A percentile compares a stretch with the other conserved stretches of the same genome.
phyloP scores from a whole-genome alignment of 78 protist genomes.

The Blattamonas nauphoetae region DNA sequence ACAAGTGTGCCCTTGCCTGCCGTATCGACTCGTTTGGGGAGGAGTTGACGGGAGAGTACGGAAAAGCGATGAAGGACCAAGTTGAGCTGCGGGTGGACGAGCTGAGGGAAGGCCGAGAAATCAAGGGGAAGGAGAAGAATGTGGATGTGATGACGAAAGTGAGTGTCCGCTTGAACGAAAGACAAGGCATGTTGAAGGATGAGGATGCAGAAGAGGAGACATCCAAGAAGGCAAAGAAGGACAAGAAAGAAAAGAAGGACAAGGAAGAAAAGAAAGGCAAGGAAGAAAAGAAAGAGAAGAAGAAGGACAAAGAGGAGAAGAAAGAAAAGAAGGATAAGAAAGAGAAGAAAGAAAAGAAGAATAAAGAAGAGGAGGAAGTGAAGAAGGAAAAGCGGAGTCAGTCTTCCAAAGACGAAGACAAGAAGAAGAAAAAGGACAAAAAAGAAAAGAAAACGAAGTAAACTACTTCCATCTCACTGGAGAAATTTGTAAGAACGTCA shows the following conservation, averaged over 20 bases:
- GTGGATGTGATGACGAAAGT: conserved; percentile 66
- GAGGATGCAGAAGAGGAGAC: background rate
- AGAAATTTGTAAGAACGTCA: background rate
- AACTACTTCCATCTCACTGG: too few relatives aligned
- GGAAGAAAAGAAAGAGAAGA: background rate
- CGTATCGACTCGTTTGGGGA: conserved; percentile 86
- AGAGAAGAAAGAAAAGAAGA: background rate
- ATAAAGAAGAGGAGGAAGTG: background rate
- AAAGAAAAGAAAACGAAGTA: background rate
- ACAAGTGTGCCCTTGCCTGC: conserved; percentile 85
- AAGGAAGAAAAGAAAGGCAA: background rate
- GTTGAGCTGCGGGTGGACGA: conserved; percentile 84
- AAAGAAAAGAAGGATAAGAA: background rate
- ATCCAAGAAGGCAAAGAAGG: background rate
- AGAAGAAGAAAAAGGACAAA: conserved; percentile 23
- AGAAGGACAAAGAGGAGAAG: background rate
- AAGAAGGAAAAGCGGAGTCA: background rate
- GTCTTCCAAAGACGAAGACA: background rate
- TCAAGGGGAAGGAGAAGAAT: conserved; percentile 68
- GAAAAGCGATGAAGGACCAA: conserved; percentile 62
- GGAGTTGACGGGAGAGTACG: conserved; percentile 51
- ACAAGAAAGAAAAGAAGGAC: conserved; percentile 1
- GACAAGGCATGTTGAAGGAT: background rate
- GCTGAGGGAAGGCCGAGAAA: conserved; percentile 32
- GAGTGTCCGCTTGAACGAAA: background rate